Evolutionary conservation across 2,329 filamentous ascomycete genomes (phyloP), one percentile per base, ranked within the genome.

Genomic region (Aureobasidium lini): DNA sequence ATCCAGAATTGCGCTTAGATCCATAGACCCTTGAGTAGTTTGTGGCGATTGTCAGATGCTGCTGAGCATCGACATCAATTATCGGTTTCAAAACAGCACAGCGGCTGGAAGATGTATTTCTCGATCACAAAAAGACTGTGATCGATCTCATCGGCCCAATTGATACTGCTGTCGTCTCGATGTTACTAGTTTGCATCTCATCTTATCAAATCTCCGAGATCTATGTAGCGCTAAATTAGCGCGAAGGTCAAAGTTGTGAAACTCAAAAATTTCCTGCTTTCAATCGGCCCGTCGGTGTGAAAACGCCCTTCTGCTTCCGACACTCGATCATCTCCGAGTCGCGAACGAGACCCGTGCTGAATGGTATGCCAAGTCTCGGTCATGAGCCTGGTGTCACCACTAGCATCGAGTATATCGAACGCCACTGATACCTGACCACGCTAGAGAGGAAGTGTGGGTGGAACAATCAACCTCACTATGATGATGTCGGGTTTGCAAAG

Each of bases 161-260:
- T 10, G 11, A 37, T 31, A 16, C 28, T 28, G 31, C 8, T 49
- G 16, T 49, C 3, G 32, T 23, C 16, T n/a, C 7, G 10, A 7
- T n/a, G n/a, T 13, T n/a, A 11, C 10, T n/a, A 9, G 1, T 2
- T 37, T 37, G 10, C 36, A 40, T 16, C 23, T 9, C 50, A 54
- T 54, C 50, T 54, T 54, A 54, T 54, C 50, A 34, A 53, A 43
- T 42, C 49, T 42, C 50, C 29, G 37, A 54, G 50, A 54, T 54
- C 50, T 54, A 54, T 54, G 29, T 28, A 43, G 50, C 37, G 29
- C 50, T 43, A 43, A 13, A 29, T 13, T 39, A 40, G 36, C 34
- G 47, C 18, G n/a, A 36, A n/a, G 23, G 36, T 40, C 48, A 52
- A 52, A 52, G 48, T 36, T 39, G 10, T 9, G 15, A 43, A 43